A percentile compares a stretch with the other conserved stretches of the same genome.
Evolutionary conservation across 495 filamentous ascomycete species (phyloP).

Genomic region (Penicillium turbatum): DNA sequence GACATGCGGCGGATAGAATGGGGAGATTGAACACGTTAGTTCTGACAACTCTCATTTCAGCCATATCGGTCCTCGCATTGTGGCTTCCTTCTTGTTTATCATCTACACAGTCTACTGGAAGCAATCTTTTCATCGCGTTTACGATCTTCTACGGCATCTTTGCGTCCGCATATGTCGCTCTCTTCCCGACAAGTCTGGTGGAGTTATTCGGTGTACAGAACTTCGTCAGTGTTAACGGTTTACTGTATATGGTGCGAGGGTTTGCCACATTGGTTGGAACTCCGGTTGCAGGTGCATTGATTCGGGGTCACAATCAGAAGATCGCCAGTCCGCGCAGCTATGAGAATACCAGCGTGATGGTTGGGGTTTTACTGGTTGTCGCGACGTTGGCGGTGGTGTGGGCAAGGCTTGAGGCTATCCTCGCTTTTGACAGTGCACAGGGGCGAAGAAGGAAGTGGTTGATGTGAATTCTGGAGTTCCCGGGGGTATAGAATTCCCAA

Average conservation of each 20-base stretch:
- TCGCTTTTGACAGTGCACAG: constrained; percentile 11
- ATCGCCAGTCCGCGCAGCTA: constrained; percentile 19
- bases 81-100: constrained; percentile 38
- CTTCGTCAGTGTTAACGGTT: constrained; percentile 40
- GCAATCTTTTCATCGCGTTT: constrained; percentile 35
- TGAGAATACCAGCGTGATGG: constrained; percentile 29
- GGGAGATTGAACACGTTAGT: constrained; percentile 40
- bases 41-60: constrained; percentile 35
- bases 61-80: constrained; percentile 30
- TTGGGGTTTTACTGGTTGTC: constrained; percentile 25
- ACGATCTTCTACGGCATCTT: constrained; percentile 37
- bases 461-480: constrained; percentile 4
- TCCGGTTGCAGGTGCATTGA: constrained; percentile 37
- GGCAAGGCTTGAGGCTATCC: constrained; percentile 30
- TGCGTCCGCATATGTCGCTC: constrained; percentile 38
- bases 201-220: constrained; percentile 43
- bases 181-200: constrained; percentile 39
- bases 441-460: constrained; percentile 16
- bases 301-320: constrained; percentile 19
- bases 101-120: constrained; percentile 11
- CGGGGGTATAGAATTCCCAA: not conserved
- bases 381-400: constrained; percentile 30
- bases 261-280: constrained; percentile 41
- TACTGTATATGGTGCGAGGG: constrained; percentile 42
- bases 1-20: constrained; percentile 45